Conservation (phyloP, 1,284 basidiomycete genomes). For the Tilletia horrida region DNA sequence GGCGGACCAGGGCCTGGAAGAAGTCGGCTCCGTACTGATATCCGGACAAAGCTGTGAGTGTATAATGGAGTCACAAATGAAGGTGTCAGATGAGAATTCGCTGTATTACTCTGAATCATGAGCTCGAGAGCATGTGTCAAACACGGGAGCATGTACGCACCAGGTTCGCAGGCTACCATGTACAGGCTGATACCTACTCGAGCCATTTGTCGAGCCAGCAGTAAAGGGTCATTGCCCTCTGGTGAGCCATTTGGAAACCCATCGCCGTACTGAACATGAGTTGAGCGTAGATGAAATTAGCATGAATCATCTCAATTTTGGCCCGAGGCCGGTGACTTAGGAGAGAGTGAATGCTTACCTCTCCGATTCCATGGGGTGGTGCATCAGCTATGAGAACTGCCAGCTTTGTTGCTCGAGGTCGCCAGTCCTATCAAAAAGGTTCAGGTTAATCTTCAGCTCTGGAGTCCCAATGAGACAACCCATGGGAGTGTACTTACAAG, state of each 20-base stretch:
- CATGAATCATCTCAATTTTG: slow-evolving; percentile 58
- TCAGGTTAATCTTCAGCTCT: too few species aligned
- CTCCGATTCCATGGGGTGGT: slow-evolving; percentile 73
- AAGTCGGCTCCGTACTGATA: slow-evolving; percentile 72
- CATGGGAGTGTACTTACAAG: slow-evolving; percentile 23
- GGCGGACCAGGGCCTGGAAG: slow-evolving; percentile 61
- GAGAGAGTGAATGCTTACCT: slow-evolving; percentile 19
- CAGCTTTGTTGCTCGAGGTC: slow-evolving; percentile 85
- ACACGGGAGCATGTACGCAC: slow-evolving; percentile 76
- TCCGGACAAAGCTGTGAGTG: slow-evolving; percentile 57
- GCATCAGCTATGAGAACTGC: slow-evolving; percentile 79
- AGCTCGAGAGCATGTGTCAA: slow-evolving; percentile 11
- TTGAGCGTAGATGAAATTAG: neutral
- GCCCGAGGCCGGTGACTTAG: neutral
- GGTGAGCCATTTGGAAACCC: slow-evolving; percentile 61
- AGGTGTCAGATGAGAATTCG: neutral
- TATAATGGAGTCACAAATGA: slow-evolving; percentile 16
- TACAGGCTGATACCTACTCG: slow-evolving; percentile 63
- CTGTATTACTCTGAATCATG: slow-evolving; percentile 29
- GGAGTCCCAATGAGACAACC: neutral
- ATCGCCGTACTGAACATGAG: slow-evolving; percentile 65
- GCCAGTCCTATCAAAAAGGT: slow-evolving; percentile 71
- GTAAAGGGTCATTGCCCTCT: slow-evolving; percentile 76
- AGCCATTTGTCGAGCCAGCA: slow-evolving; percentile 84
- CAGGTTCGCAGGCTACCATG: slow-evolving; percentile 90